A percentile compares a stretch with the other conserved stretches of the same genome.
Conservation (phyloP, 164 flowering plant genomes). For the Stephania yunnanensis region DNA sequence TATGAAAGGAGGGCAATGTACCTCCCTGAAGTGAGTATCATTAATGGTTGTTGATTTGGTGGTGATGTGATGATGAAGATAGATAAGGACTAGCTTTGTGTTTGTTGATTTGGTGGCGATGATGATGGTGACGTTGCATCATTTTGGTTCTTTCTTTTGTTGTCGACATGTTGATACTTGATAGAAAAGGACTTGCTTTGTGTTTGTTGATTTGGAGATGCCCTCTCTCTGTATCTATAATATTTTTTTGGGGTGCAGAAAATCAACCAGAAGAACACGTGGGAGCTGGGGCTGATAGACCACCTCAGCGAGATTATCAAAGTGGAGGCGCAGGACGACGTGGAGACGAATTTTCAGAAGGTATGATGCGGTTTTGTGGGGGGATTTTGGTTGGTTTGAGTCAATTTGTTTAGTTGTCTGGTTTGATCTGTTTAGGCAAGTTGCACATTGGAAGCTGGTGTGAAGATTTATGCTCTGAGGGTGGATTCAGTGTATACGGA, state of each 20-base stretch:
- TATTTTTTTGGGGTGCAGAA: slow-evolving; percentile 39
- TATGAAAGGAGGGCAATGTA: too few species aligned
- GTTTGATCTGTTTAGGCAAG: slow-evolving; percentile 60
- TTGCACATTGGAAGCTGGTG: slow-evolving; percentile 97
- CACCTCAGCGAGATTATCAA: slow-evolving; percentile 77
- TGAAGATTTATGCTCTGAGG: slow-evolving; percentile 83
- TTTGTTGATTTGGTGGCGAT: too few species aligned
- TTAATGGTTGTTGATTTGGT: too few species aligned
- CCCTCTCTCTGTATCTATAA: too few species aligned
- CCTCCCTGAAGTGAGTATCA: too few species aligned
- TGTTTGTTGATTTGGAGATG: neutral
- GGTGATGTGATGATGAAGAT: too few species aligned
- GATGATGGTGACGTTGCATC: too few species aligned
- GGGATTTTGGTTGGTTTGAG: neutral
- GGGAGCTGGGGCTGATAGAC: slow-evolving; percentile 89
- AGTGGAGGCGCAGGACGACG: slow-evolving; percentile 66
- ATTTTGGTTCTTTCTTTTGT: neutral
- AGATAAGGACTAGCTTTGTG: too few species aligned
- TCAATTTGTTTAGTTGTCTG: neutral
- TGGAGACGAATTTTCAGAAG: slow-evolving; percentile 91
- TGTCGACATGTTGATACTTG: neutral
- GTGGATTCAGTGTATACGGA: slow-evolving; percentile 96
- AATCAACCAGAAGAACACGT: slow-evolving; percentile 94
- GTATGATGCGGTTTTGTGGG: slow-evolving; percentile 23
- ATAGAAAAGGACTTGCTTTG: neutral